Evolutionary conservation across 495 filamentous ascomycete genomes (phyloP), one percentile per base, ranked within the genome.

Genomic region (Talaromyces trachyspermus): DNA sequence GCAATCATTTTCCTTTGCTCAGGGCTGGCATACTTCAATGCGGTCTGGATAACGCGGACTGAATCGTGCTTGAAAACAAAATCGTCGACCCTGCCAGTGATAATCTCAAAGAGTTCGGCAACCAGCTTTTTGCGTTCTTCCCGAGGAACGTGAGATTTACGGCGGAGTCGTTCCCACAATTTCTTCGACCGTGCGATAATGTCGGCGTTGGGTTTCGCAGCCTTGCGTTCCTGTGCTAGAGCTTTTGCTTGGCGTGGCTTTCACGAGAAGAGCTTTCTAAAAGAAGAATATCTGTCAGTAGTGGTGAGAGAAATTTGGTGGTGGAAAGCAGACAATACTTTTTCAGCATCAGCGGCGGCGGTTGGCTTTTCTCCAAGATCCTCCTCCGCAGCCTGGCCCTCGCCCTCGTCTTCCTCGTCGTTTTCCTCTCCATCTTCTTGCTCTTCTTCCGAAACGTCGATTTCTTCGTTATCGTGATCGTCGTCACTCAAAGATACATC

Each of bases 11-110:
- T 85, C 50, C 87, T 77, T 62, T 95, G 90, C 48, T 82, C 79
- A 18, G 78, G 71, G 48, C 85, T 95, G 27, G 88, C 86, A 63
- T 97, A 97, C 65, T 97, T 99, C 64, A 99, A 75, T 23, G 89
- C 91, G 6, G 89, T 95, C 70, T 99, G 94, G 23, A 99, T 81
- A 37, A 95, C 87, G 43, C 94, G 78, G 19, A 95, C 92, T 8
- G 89, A 86, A 58, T 99, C 94, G 63, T 99, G 94, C 73, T 97
- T 99, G 70, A 99, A 85, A 19, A 95, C 91, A 51, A 95, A 95
- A 40, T 96, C 94, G 59, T 88, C 88, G 55, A 97, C 83, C 14
- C 83, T 76, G 17, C 89, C 89, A 5, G 85, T 94, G 56, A 95
- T 85, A 54, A 97, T 90, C 41, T 81, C 78, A 62, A 89, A 95